These are phyloP conservation scores for Colletotrichum abscissum DNA, from an alignment of 2,329 filamentous ascomycete genomes.

Conservation along the genomic window DNA sequence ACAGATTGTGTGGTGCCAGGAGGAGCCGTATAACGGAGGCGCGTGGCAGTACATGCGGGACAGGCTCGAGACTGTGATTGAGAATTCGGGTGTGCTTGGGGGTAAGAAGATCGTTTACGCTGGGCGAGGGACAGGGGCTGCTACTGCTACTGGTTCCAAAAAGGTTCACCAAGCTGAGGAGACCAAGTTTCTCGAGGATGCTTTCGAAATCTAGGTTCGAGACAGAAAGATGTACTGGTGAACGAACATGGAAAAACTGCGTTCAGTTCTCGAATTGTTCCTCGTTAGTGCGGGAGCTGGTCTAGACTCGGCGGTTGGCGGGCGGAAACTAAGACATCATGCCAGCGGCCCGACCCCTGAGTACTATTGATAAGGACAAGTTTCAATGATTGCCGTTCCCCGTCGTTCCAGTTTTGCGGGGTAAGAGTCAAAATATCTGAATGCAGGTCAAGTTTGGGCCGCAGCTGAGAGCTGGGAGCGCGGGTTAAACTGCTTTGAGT, in stretches of 20 bases:
- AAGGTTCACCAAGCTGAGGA: constrained; percentile 18
- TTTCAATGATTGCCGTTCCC: neutral
- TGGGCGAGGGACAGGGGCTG: constrained; percentile 3
- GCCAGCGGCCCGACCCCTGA: neutral
- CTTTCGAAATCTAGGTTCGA: neutral
- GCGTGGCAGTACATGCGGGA: constrained; percentile 41
- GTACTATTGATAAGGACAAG: neutral
- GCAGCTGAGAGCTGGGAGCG: neutral
- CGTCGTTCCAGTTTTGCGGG: neutral
- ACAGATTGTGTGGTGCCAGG: constrained; percentile 41
- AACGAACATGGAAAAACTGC: no score
- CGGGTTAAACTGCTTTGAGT: neutral
- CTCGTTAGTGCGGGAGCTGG: no score
- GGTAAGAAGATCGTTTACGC: constrained; percentile 1
- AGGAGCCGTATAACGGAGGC: constrained; percentile 42
- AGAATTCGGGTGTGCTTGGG: neutral
- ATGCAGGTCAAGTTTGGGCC: neutral
- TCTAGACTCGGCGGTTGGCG: neutral
- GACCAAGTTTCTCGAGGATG: neutral
- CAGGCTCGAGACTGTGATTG: constrained; percentile 36
- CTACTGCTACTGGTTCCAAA: constrained; percentile 9
- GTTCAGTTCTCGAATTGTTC: no score
- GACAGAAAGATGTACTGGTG: no score
- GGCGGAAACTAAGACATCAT: neutral
- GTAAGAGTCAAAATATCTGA: neutral